Percentiles rank a stretch among this genome's conserved stretches.
Conservation (phyloP, 352 stramenopile species). For the Phytophthora meadii region DNA sequence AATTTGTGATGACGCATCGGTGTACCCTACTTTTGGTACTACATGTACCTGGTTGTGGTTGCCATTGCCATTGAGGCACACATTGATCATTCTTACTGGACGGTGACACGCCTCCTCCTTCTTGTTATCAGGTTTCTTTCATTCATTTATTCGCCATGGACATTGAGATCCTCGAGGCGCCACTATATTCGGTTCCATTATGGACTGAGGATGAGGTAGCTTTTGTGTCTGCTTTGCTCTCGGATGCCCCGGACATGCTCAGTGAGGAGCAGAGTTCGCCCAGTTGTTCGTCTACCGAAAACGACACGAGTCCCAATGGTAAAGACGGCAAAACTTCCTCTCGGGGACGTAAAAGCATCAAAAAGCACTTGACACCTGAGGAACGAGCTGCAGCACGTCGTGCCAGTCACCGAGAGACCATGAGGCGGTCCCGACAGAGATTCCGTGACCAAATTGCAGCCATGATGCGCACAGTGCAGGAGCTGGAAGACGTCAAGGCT, state of each 20-base stretch:
- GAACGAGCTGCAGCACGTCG: constrained; percentile 29
- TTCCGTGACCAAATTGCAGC: constrained; percentile 41
- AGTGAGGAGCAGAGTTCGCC: constrained; percentile 21
- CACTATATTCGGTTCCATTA: constrained; percentile 5
- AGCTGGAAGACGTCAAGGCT: constrained; percentile 30
- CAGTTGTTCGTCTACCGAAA: constrained; percentile 7
- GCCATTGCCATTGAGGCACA: neutral
- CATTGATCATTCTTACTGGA: neutral
- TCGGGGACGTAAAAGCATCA: constrained; percentile 8
- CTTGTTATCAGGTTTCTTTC: constrained; percentile 12
- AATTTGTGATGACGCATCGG: constrained; percentile 23
- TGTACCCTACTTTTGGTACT: constrained; percentile 11
- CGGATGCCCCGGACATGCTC: constrained; percentile 22
- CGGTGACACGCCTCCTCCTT: neutral
- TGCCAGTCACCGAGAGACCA: constrained; percentile 42
- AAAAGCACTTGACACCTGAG: constrained; percentile 25
- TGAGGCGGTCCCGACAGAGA: constrained; percentile 42
- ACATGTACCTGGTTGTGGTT: neutral
- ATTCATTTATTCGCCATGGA: constrained; percentile 14
- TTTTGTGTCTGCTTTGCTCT: constrained; percentile 36
- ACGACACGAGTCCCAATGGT: neutral
- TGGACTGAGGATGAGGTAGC: constrained; percentile 38
- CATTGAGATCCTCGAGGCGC: constrained; percentile 25
- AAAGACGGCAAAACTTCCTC: neutral
- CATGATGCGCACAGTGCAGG: constrained; percentile 39